phyloP scores from a whole-genome alignment of 225 moss, liverwort and hornwort species.

The Sphagnum contortum region DNA sequence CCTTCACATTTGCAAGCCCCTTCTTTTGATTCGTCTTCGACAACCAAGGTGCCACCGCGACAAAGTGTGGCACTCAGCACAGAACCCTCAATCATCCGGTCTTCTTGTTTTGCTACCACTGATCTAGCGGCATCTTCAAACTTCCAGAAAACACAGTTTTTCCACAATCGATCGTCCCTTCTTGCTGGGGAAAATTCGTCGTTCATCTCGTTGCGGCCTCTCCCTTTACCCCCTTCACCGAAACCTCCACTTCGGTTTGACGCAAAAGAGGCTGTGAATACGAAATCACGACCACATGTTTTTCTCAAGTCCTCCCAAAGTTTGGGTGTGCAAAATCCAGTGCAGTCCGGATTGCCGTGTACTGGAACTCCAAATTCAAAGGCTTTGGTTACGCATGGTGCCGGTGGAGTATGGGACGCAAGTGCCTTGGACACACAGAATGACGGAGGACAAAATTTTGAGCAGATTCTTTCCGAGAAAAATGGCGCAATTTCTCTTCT shows the following conservation, averaged over 20 bases:
- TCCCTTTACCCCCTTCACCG: too few relatives aligned
- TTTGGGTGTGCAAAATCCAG: conserved; percentile 21
- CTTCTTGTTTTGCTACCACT: conserved; percentile 21
- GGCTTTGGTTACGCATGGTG: conserved; percentile 13
- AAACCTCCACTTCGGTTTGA: conserved; percentile 31
- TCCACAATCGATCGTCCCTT: too few relatives aligned
- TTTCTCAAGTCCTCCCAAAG: conserved; percentile 21
- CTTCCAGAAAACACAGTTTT: conserved; percentile 1
- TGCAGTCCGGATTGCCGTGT: conserved; percentile 6
- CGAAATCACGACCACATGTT: conserved; percentile 13
- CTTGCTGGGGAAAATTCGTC: too few relatives aligned
- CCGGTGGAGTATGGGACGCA: neutral
- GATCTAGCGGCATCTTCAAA: conserved; percentile 1
- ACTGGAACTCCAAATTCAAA: conserved; percentile 11
- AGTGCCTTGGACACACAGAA: conserved; percentile 8
- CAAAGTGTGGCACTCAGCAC: conserved; percentile 2
- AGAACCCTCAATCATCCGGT: conserved; percentile 11
- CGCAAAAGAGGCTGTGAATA: conserved; percentile 15
- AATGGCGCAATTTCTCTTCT: conserved; percentile 55
- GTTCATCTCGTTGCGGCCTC: too few relatives aligned
- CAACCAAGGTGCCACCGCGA: too few relatives aligned
- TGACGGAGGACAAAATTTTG: conserved; percentile 16
- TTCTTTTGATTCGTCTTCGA: too few relatives aligned
- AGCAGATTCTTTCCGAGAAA: conserved; percentile 50
- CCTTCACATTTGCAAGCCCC: too few relatives aligned